Evolutionary conservation across 2,329 filamentous ascomycete species (phyloP).

Genomic region (Knufia petricola): DNA sequence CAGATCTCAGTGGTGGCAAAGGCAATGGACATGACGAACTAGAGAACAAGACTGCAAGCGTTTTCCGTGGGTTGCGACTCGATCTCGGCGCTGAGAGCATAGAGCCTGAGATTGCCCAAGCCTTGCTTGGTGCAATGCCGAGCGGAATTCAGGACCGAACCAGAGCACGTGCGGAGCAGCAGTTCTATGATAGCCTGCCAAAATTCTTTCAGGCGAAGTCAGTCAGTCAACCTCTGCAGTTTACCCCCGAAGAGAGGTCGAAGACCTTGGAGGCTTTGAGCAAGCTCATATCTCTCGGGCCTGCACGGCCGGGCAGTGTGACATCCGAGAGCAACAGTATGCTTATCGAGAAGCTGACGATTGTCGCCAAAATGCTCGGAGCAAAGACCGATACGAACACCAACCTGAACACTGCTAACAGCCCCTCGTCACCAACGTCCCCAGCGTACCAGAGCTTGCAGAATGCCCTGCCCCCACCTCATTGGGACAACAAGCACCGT

Average conservation of each 20-base stretch:
- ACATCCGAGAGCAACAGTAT: slow-evolving; percentile 5
- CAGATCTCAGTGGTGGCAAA: slow-evolving; percentile 32
- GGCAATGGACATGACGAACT: slow-evolving; percentile 23
- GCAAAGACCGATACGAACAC: neutral
- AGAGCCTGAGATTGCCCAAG: slow-evolving; percentile 1
- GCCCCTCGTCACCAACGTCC: neutral
- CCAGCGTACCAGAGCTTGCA: slow-evolving; percentile 1
- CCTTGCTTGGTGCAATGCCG: slow-evolving; percentile 10
- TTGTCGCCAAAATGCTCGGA: slow-evolving; percentile 16
- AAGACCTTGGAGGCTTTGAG: slow-evolving; percentile 1
- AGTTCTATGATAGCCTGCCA: slow-evolving; percentile 28
- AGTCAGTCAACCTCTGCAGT: neutral
- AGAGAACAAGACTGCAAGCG: slow-evolving; percentile 20
- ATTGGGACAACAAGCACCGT: neutral
- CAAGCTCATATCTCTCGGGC: slow-evolving; percentile 1
- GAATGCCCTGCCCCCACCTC: neutral
- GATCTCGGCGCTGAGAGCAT: neutral
- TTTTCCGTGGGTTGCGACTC: slow-evolving; percentile 2
- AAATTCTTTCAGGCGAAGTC: slow-evolving; percentile 9
- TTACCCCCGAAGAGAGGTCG: neutral
- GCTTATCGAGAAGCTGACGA: slow-evolving; percentile 19
- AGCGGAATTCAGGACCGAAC: slow-evolving; percentile 25
- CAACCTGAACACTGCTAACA: neutral
- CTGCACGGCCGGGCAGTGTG: neutral
- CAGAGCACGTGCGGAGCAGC: slow-evolving; percentile 33